Conservation (phyloP, 1,284 basidiomycete species). For the Irpex lacteus region DNA sequence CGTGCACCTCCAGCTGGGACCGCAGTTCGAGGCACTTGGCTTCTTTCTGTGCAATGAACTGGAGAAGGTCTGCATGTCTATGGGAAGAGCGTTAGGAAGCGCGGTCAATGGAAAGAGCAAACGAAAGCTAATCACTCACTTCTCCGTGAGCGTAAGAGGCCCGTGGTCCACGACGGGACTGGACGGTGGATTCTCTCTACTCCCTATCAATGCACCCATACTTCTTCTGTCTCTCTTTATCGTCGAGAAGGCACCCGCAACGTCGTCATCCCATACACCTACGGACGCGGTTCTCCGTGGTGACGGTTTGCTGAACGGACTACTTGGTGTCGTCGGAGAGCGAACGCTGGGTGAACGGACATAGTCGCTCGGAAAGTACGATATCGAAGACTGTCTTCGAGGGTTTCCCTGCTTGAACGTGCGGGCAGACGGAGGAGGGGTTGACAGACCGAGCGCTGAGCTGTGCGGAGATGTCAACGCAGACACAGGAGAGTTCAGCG, state of each 20-base stretch:
- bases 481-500: conserved; percentile 19
- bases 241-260: background rate
- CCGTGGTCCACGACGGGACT: conserved; percentile 24
- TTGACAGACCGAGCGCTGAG: conserved; percentile 17
- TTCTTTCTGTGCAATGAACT: conserved; percentile 81
- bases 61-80: conserved; percentile 74
- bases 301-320: conserved; percentile 10
- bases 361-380: conserved; percentile 47
- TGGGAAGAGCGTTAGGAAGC: background rate
- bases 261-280: conserved; percentile 12
- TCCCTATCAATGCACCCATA: conserved; percentile 16
- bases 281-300: conserved; percentile 25
- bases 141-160: conserved; percentile 61
- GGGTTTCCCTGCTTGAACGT: conserved; percentile 20
- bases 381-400: conserved; percentile 62
- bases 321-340: conserved; percentile 21
- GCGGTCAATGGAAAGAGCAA: background rate
- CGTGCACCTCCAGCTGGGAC: conserved; percentile 64
- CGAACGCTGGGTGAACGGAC: conserved; percentile 23
- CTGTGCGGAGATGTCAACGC: conserved; percentile 7
- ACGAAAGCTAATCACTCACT: conserved; percentile 33
- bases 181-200: conserved; percentile 6
- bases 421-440: conserved; percentile 22
- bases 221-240: conserved; percentile 25
- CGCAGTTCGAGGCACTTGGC: conserved; percentile 76